Conservation (phyloP, 2,329 filamentous ascomycete genomes). For the Trichophyton mentagrophytes region DNA sequence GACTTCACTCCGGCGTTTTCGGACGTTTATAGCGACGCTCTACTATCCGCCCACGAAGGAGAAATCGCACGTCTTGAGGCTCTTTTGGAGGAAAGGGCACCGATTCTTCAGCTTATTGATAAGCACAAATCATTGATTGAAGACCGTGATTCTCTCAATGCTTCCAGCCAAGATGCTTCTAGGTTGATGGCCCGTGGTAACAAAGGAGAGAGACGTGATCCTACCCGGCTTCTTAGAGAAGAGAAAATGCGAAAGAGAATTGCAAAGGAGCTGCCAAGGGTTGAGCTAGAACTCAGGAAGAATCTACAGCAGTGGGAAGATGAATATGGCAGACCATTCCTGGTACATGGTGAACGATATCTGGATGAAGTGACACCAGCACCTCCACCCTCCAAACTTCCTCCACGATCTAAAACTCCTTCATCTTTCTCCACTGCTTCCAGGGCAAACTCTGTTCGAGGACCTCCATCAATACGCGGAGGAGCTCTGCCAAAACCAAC, state of each 20-base stretch:
- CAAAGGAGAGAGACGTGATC: constrained; percentile 88
- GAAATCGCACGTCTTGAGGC: constrained; percentile 74
- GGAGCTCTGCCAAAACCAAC: constrained; percentile 26
- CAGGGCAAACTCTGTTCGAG: constrained; percentile 18
- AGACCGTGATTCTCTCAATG: constrained; percentile 75
- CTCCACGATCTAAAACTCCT: constrained; percentile 40
- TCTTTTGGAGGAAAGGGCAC: constrained; percentile 74
- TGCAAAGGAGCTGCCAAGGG: constrained; percentile 85
- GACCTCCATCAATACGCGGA: constrained; percentile 22
- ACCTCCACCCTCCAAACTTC: constrained; percentile 52
- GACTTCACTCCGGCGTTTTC: constrained; percentile 96
- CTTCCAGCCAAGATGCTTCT: constrained; percentile 88
- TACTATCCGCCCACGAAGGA: constrained; percentile 86
- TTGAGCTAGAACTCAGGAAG: constrained; percentile 70
- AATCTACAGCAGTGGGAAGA: constrained; percentile 81
- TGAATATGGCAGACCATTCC: constrained; percentile 83
- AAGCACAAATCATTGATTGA: constrained; percentile 68
- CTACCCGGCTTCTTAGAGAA: constrained; percentile 81
- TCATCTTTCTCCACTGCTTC: constrained; percentile 23
- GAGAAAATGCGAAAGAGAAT: constrained; percentile 99
- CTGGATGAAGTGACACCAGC: constrained; percentile 62
- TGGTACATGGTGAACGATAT: constrained; percentile 85
- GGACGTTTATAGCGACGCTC: constrained; percentile 90
- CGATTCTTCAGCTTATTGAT: constrained; percentile 70
- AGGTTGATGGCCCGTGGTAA: constrained; percentile 80